These are phyloP conservation scores for Geosiphon pyriformis DNA, from an alignment of 192 early-diverging fungal species.

Conservation along the genomic window DNA sequence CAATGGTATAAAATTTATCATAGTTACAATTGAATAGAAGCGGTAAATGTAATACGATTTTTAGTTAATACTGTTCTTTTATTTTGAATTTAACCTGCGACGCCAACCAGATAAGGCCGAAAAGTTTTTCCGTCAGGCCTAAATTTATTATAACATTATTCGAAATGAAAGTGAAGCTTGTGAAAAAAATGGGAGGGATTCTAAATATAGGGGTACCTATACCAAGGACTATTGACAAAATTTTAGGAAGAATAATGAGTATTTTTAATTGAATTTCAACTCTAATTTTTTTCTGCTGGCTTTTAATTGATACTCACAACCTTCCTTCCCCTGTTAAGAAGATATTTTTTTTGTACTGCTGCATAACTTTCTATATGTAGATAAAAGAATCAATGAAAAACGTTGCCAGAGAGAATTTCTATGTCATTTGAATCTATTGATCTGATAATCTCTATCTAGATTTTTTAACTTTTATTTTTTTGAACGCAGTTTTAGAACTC, in stretches of 20 bases:
- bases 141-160: neutral
- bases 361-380: too few relatives aligned
- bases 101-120: conserved; percentile 64
- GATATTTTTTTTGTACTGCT: neutral
- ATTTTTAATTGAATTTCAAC: neutral
- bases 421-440: too few relatives aligned
- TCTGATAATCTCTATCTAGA: too few relatives aligned
- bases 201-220: conserved; percentile 21
- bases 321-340: conserved; percentile 13
- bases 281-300: too few relatives aligned
- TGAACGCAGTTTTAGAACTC: too few relatives aligned
- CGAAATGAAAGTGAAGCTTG: too few relatives aligned
- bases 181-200: neutral
- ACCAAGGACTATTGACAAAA: conserved; percentile 37
- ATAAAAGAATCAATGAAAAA: too few relatives aligned
- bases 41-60: neutral
- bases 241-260: neutral
- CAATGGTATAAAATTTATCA: neutral
- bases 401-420: too few relatives aligned
- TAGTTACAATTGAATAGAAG: neutral
- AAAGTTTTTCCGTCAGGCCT: conserved; percentile 55
- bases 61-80: neutral
- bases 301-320: conserved; percentile 19
- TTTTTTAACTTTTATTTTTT: too few relatives aligned
- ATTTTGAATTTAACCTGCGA: conserved; percentile 52